Conservation (phyloP, 495 filamentous ascomycete genomes). For the Penicillium taxi region DNA sequence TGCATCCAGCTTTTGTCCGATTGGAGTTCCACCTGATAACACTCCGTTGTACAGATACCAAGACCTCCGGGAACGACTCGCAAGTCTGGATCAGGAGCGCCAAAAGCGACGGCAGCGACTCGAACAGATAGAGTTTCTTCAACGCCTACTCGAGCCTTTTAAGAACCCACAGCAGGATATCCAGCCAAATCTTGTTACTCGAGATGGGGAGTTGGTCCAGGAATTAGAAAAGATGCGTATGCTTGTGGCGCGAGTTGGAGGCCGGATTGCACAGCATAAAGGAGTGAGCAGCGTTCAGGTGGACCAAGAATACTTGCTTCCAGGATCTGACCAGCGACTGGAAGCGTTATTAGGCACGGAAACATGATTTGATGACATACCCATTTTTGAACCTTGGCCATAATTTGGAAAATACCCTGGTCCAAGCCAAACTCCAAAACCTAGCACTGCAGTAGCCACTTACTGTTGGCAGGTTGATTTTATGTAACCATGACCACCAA, state of each 20-base stretch:
- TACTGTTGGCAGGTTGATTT: too few species aligned
- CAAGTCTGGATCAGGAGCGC: slow-evolving; percentile 44
- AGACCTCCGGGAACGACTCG: slow-evolving; percentile 44
- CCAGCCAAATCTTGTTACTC: slow-evolving; percentile 70
- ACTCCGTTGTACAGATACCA: slow-evolving; percentile 43
- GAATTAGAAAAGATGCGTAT: slow-evolving; percentile 73
- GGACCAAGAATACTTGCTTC: slow-evolving; percentile 16
- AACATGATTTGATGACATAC: slow-evolving; percentile 23
- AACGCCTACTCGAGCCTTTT: slow-evolving; percentile 53
- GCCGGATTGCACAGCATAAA: slow-evolving; percentile 42
- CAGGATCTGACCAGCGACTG: slow-evolving; percentile 29
- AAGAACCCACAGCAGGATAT: slow-evolving; percentile 47
- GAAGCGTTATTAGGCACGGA: slow-evolving; percentile 26
- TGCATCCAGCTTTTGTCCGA: slow-evolving; percentile 6
- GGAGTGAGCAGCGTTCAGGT: slow-evolving; percentile 10
- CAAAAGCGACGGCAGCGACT: slow-evolving; percentile 47
- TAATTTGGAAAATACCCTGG: slow-evolving; percentile 2
- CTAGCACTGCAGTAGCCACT: slow-evolving; percentile 9
- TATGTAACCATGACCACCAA: background rate
- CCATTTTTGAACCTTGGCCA: background rate
- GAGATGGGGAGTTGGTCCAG: slow-evolving; percentile 61
- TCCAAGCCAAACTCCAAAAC: slow-evolving; percentile 3
- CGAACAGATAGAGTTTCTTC: slow-evolving; percentile 48
- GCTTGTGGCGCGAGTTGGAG: slow-evolving; percentile 63
- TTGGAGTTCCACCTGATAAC: slow-evolving; percentile 25